phyloP scores from a whole-genome alignment of 2,329 filamentous ascomycete genomes.

The Fusarium torreyae region DNA sequence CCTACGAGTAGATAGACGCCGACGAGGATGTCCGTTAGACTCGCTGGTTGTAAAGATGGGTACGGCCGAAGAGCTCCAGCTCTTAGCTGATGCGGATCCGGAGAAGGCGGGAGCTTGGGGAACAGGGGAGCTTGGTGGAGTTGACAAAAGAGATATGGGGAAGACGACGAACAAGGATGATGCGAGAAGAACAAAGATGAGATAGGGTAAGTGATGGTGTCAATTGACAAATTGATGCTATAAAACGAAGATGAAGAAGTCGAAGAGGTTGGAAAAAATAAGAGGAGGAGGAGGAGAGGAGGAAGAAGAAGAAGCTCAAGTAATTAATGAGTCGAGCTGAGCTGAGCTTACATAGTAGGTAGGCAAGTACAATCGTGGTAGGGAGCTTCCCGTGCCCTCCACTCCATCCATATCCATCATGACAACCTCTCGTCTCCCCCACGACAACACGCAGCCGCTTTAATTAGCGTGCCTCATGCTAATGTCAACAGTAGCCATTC shows the following conservation, averaged over 20 bases:
- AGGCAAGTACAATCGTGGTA: conserved; percentile 15
- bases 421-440: conserved; percentile 26
- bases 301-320: conserved; percentile 1
- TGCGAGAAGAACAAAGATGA: conserved; percentile 14
- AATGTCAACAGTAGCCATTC: conserved; percentile 7
- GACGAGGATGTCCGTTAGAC: background rate
- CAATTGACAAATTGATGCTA: conserved; percentile 36
- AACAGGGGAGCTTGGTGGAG: conserved; percentile 37
- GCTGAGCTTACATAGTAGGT: conserved; percentile 21
- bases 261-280: conserved; percentile 2
- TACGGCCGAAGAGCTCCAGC: conserved; percentile 11
- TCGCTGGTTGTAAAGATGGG: conserved; percentile 3
- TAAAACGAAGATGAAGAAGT: conserved; percentile 16
- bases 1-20: background rate
- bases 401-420: conserved; percentile 33
- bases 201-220: conserved; percentile 6
- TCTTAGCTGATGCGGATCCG: conserved; percentile 36
- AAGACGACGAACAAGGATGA: conserved; percentile 14
- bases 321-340: conserved; percentile 9
- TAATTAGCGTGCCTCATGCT: conserved; percentile 13
- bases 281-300: conserved; percentile 10
- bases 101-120: conserved; percentile 32
- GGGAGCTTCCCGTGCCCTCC: conserved; percentile 31
- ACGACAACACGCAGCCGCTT: conserved; percentile 18
- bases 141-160: conserved; percentile 34